A percentile compares a stretch with the other conserved stretches of the same genome.
Evolutionary conservation across 805 yeast species (phyloP).

Genomic region (Metschnikowia similis): DNA sequence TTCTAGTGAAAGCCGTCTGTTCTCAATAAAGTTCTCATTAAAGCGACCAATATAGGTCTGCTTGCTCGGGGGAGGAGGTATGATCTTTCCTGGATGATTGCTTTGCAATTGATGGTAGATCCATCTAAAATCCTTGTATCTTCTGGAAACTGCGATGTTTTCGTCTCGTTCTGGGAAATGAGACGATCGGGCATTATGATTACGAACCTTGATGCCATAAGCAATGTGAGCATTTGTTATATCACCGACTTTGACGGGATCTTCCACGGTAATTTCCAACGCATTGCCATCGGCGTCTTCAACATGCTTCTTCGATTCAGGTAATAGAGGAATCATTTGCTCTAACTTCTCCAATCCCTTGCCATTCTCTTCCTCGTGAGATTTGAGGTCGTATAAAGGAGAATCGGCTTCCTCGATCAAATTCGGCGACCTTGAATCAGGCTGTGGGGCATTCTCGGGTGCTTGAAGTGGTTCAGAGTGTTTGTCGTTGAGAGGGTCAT

Average conservation of each 20-base stretch:
- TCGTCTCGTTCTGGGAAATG: constrained; percentile 13
- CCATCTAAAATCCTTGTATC: constrained; percentile 94
- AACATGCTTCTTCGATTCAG: constrained; percentile 4
- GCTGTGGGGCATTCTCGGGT: constrained; percentile 1
- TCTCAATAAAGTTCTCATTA: constrained; percentile 84
- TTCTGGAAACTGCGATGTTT: constrained; percentile 54
- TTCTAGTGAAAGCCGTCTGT: constrained; percentile 78
- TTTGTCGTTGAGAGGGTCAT: constrained; percentile 25
- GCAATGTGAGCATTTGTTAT: constrained; percentile 84
- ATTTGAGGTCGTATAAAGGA: constrained; percentile 47
- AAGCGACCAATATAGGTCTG: constrained; percentile 92
- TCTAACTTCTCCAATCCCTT: not conserved
- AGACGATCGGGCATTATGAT: constrained; percentile 39
- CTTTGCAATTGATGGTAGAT: constrained; percentile 80
- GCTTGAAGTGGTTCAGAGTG: not conserved
- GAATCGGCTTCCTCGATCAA: constrained; percentile 46
- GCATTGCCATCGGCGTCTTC: constrained; percentile 18
- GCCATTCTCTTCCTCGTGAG: constrained; percentile 17
- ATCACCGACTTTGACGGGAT: constrained; percentile 90
- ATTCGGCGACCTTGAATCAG: constrained; percentile 24
- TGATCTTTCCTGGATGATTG: constrained; percentile 83
- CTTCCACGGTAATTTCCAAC: constrained; percentile 73
- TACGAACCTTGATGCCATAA: constrained; percentile 67
- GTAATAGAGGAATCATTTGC: constrained; percentile 11
- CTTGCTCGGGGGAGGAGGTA: constrained; percentile 92